Conservation (phyloP, 1,139 yeast genomes). For the Nakaseomyces kungkrabaensis region DNA sequence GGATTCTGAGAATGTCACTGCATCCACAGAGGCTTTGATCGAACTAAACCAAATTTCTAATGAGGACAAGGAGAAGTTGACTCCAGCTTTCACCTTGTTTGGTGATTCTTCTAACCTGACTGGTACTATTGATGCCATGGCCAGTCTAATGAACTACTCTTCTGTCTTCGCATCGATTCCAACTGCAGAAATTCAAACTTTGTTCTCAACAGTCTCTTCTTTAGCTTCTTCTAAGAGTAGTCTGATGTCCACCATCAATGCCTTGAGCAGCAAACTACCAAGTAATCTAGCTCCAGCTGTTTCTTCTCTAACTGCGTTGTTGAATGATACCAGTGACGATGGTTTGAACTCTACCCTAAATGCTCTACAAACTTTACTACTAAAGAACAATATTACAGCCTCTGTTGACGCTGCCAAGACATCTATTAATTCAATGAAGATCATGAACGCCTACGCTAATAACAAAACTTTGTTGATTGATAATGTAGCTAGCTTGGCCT, state of each 20-base stretch:
- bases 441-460: slow-evolving; percentile 12
- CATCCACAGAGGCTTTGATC: slow-evolving; percentile 19
- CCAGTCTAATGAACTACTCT: slow-evolving; percentile 18
- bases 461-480: slow-evolving; percentile 16
- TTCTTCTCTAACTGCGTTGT: neutral
- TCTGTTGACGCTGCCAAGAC: slow-evolving; percentile 8
- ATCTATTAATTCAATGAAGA: slow-evolving; percentile 16
- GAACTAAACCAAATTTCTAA: slow-evolving; percentile 15
- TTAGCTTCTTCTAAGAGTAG: neutral
- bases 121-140: slow-evolving; percentile 23
- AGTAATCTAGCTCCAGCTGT: slow-evolving; percentile 1
- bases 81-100: slow-evolving; percentile 22
- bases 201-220: slow-evolving; percentile 3
- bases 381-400: neutral
- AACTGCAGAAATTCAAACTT: slow-evolving; percentile 5
- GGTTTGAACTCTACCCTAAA: slow-evolving; percentile 5
- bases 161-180: slow-evolving; percentile 16
- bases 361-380: neutral
- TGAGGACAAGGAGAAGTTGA: slow-evolving; percentile 18
- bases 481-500: slow-evolving; percentile 16
- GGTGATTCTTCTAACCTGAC: slow-evolving; percentile 22
- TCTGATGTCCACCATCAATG: slow-evolving; percentile 2
- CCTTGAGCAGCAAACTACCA: slow-evolving; percentile 1
- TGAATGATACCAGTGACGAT: slow-evolving; percentile 3
- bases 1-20: slow-evolving; percentile 23